Evolutionary conservation across 2,329 filamentous ascomycete species (phyloP).

Genomic region (Chrysoporthe cubensis): DNA sequence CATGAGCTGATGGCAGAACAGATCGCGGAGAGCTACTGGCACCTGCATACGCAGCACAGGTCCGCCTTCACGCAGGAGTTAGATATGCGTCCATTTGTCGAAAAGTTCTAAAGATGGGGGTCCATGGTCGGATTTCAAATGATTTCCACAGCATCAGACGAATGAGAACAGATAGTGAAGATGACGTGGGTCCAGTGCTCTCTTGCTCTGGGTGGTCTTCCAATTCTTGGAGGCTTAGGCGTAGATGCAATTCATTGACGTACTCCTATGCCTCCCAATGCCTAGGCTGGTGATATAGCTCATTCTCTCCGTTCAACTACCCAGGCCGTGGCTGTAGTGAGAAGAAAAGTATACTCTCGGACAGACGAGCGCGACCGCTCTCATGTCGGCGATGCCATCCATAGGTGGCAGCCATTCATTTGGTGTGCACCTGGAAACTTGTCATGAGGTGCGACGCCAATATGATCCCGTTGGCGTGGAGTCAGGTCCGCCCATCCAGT

Average conservation of each 20-base stretch:
- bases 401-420: slow-evolving; percentile 20
- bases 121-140: not conserved
- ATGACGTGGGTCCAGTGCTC: not conserved
- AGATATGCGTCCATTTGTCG: slow-evolving; percentile 77
- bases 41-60: slow-evolving; percentile 77
- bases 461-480: slow-evolving; percentile 13
- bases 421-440: slow-evolving; percentile 25
- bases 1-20: slow-evolving; percentile 39
- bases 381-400: slow-evolving; percentile 7
- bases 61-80: slow-evolving; percentile 82
- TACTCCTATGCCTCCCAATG: slow-evolving; percentile 16
- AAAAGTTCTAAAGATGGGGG: slow-evolving; percentile 69
- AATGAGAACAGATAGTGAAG: not conserved
- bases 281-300: slow-evolving; percentile 21
- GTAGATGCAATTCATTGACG: slow-evolving; percentile 19
- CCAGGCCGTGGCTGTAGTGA: slow-evolving; percentile 15
- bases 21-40: slow-evolving; percentile 89
- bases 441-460: slow-evolving; percentile 28
- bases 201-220: slow-evolving; percentile 7
- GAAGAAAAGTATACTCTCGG: slow-evolving; percentile 15
- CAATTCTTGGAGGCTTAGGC: slow-evolving; percentile 17
- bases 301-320: slow-evolving; percentile 16
- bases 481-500: slow-evolving; percentile 18
- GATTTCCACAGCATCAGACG: not conserved
- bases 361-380: slow-evolving; percentile 21